Base-by-base conservation (phyloP, 2,329 filamentous ascomycete species). In the Shiraia sp. region DNA sequence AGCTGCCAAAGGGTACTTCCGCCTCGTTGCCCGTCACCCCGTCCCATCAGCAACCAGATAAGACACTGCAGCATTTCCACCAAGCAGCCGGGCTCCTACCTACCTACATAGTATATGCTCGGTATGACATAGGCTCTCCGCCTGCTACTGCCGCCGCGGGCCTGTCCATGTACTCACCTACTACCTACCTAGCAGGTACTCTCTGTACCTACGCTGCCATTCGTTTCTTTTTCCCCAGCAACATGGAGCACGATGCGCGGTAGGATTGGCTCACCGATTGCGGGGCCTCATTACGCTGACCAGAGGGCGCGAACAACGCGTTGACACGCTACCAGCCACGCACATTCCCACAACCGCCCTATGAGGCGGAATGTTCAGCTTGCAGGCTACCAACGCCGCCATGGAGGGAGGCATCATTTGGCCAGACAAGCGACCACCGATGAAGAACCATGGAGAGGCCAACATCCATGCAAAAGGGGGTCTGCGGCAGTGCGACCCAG, bases 301-400 rank as follows among this genome's bases (percentile, higher is more conserved):
- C 43, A 48, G 42, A 35, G 38, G 37, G 19, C 19, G 19, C 19
- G 19, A 22, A 22, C 19, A 22, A 22, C 19, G 19, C 42, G 49
- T 45, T 47, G 49, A 30, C 15, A 31, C 41, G 19, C 19, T 22
- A 22, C 40, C 45, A 42, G 36, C 48, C 40, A 51, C 42, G 42
- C 41, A 33, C 52, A 49, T 48, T 32, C 36, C 32, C 34, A 32
- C 22, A 33, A 34, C 28, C 32, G 57, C 52, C 53, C 43, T 52
- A 53, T 37, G 40, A 46, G 51, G 51, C 57, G 47, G 32, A 34
- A 51, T 49, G 38, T 40, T 50, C 53, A 57, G 47, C 53, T 54
- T 13, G 7, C 19, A 22, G 8, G 19, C 4, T 22, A 22, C 4
- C 19, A 22, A 8, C 8, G 19, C 19, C 19, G 19, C 19, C 19